These are phyloP conservation scores for Lavandula angustifolia DNA, from an alignment of 257 asterid species.

Conservation along the genomic window DNA sequence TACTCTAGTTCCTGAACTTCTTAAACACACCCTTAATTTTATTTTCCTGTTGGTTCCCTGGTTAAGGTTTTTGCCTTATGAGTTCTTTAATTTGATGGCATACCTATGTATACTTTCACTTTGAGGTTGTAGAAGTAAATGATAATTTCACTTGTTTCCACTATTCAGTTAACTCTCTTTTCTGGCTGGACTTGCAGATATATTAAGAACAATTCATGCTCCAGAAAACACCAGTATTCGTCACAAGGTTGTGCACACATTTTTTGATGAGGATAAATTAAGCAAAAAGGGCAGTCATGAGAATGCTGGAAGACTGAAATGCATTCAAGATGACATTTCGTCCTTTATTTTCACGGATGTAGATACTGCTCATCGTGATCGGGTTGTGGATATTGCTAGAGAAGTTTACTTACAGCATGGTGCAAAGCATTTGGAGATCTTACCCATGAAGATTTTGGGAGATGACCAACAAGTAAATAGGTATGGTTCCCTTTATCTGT, in stretches of 20 bases:
- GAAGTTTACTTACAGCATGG: slow-evolving; percentile 76
- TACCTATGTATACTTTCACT: slow-evolving; percentile 16
- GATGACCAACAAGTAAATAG: slow-evolving; percentile 59
- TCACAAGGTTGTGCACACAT: slow-evolving; percentile 76
- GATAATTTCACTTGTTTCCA: slow-evolving; percentile 25
- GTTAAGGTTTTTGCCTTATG: slow-evolving; percentile 5
- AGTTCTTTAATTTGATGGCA: slow-evolving; percentile 9
- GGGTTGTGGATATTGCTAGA: slow-evolving; percentile 56
- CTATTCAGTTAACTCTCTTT: slow-evolving; percentile 25
- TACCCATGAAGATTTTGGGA: slow-evolving; percentile 73
- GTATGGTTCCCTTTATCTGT: slow-evolving; percentile 40
- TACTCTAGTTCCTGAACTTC: slow-evolving; percentile 17
- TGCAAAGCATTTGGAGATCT: slow-evolving; percentile 85
- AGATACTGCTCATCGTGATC: slow-evolving; percentile 69
- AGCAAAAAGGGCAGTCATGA: slow-evolving; percentile 51
- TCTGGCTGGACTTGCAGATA: slow-evolving; percentile 53
- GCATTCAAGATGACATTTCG: slow-evolving; percentile 55
- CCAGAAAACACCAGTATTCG: slow-evolving; percentile 73
- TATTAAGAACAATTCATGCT: slow-evolving; percentile 72
- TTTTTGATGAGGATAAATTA: slow-evolving; percentile 70
- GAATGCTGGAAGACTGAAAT: slow-evolving; percentile 58
- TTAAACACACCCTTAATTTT: no score
- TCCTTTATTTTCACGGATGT: slow-evolving; percentile 55
- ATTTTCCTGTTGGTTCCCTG: no score
- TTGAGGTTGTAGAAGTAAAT: slow-evolving; percentile 21